These are phyloP conservation scores for Trichoderma sp. DNA, from an alignment of 2,329 filamentous ascomycete species.

Conservation along the genomic window DNA sequence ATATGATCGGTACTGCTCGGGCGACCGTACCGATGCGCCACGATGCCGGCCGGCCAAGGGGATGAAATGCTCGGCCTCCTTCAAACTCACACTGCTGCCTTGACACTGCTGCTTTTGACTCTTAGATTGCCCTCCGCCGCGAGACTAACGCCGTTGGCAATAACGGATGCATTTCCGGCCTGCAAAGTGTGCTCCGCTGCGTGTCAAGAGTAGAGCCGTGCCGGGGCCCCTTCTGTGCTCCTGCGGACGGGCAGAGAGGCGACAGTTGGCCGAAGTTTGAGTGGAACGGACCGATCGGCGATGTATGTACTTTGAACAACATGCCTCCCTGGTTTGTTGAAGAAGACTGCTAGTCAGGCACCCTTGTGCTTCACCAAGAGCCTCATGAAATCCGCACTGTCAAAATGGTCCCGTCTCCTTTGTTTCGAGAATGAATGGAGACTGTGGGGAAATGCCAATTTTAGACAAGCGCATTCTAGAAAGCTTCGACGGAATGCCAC, in stretches of 20 bases:
- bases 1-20: not conserved
- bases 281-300: slow-evolving; percentile 21
- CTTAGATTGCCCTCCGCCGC: not conserved
- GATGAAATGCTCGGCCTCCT: not conserved
- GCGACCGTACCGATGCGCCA: not conserved
- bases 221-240: slow-evolving; percentile 7
- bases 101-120: not conserved
- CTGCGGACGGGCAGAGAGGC: slow-evolving; percentile 18
- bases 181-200: slow-evolving; percentile 17
- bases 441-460: slow-evolving; percentile 21
- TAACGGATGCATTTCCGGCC: slow-evolving; percentile 16
- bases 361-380: slow-evolving; percentile 17
- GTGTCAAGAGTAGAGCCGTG: slow-evolving; percentile 22
- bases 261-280: slow-evolving; percentile 24
- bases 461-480: slow-evolving; percentile 33
- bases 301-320: slow-evolving; percentile 3
- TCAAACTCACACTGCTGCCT: slow-evolving; percentile 1
- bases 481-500: slow-evolving; percentile 33
- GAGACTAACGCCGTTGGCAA: not conserved
- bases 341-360: not conserved
- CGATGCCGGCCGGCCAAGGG: not conserved
- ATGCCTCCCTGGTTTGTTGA: not conserved
- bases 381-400: slow-evolving; percentile 18
- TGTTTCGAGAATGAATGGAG: slow-evolving; percentile 26
- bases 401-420: slow-evolving; percentile 9